Evolutionary conservation across 169 alveolate genomes (phyloP).

Genomic region (Plasmodium falciparum): DNA sequence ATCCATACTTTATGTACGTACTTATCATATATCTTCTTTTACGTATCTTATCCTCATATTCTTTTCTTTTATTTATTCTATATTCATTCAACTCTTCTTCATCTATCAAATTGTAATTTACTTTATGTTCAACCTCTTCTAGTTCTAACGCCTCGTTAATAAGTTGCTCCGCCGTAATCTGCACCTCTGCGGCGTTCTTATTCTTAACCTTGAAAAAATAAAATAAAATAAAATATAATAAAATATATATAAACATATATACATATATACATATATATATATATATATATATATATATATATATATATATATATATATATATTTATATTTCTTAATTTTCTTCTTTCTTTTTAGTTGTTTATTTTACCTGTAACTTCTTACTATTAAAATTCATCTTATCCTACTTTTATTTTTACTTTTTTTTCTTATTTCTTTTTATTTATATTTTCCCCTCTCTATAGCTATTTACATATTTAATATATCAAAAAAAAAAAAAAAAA

Average conservation of each 20-base stretch:
- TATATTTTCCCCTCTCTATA: too few relatives aligned
- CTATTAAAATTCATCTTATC: slow-evolving; percentile 48
- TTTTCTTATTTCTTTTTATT: too few relatives aligned
- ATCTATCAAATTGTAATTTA: slow-evolving; percentile 86
- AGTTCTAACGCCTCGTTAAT: slow-evolving; percentile 97
- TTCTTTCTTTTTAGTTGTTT: background rate
- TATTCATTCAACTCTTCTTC: slow-evolving; percentile 97
- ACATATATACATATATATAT: background rate
- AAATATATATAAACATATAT: background rate
- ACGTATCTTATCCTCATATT: slow-evolving; percentile 96
- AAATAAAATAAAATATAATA: background rate
- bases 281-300: background rate
- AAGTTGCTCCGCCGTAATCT: slow-evolving; percentile 99
- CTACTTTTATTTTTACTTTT: background rate
- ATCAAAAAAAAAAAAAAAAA: too few relatives aligned
- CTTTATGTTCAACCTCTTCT: slow-evolving; percentile 88
- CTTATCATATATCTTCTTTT: slow-evolving; percentile 96
- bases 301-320: background rate
- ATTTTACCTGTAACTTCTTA: slow-evolving; percentile 61
- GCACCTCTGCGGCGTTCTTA: slow-evolving; percentile 97
- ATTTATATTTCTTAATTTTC: background rate
- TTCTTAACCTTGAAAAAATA: slow-evolving; percentile 90
- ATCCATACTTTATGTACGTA: slow-evolving; percentile 97
- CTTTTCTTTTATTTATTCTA: slow-evolving; percentile 94
- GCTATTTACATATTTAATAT: too few relatives aligned